Evolutionary conservation across 768 basidiomycete genomes (phyloP).

Genomic region (Gyrodon lividus): DNA sequence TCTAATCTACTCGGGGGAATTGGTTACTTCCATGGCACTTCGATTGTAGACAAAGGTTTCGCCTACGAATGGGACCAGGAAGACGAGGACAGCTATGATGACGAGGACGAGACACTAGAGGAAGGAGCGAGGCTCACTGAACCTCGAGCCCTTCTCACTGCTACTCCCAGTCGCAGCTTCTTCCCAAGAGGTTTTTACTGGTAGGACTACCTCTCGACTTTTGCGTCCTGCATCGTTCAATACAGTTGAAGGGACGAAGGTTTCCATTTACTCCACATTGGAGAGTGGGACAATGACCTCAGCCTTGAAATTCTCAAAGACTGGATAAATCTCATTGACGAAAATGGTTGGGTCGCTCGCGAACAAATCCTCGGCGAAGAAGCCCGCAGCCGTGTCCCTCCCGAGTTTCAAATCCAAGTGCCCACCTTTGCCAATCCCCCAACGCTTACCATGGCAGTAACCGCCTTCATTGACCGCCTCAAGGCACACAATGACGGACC

Average conservation of each 20-base stretch:
- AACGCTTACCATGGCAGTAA: conserved; percentile 91
- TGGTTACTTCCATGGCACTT: conserved; percentile 92
- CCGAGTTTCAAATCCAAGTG: conserved; percentile 90
- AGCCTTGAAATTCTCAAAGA: conserved; percentile 86
- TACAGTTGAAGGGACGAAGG: conserved; percentile 80
- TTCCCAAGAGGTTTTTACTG: conserved; percentile 99
- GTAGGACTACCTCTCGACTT: conserved; percentile 37
- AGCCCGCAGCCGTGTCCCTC: conserved; percentile 90
- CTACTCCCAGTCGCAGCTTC: conserved; percentile 94
- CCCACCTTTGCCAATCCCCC: conserved; percentile 95
- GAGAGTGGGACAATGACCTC: conserved; percentile 90
- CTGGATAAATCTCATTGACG: conserved; percentile 91
- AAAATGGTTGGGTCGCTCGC: conserved; percentile 92
- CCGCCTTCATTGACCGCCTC: conserved; percentile 81
- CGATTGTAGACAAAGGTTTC: conserved; percentile 82
- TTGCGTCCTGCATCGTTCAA: background rate
- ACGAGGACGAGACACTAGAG: conserved; percentile 37
- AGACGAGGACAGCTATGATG: conserved; percentile 40
- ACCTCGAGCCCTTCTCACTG: conserved; percentile 77
- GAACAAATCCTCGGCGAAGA: conserved; percentile 98
- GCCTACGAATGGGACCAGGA: conserved; percentile 91
- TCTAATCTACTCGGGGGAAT: conserved; percentile 91
- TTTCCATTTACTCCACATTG: conserved; percentile 90
- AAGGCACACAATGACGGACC: conserved; percentile 44
- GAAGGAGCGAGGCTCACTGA: conserved; percentile 68